Conservation (phyloP, 805 yeast species). For the Wickerhamomyces bisporus region DNA sequence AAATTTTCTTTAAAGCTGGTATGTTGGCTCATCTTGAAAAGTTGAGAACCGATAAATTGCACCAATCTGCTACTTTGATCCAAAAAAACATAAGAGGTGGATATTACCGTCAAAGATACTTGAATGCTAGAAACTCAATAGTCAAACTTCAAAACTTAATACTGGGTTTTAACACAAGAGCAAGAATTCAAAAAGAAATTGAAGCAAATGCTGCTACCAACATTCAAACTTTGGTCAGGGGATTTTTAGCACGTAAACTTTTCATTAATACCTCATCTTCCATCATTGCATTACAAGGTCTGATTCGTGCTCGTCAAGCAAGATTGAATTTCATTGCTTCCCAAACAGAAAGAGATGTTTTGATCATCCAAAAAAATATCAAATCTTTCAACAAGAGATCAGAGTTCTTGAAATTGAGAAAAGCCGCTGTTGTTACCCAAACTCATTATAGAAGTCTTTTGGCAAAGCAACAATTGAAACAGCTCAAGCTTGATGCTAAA, state of each 20-base stretch:
- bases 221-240: constrained; percentile 67
- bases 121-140: constrained; percentile 49
- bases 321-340: constrained; percentile 47
- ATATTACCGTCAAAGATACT: constrained; percentile 56
- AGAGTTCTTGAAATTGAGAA: constrained; percentile 38
- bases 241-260: constrained; percentile 41
- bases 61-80: constrained; percentile 72
- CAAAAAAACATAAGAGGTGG: constrained; percentile 76
- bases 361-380: constrained; percentile 64
- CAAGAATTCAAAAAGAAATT: constrained; percentile 45
- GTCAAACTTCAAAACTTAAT: constrained; percentile 51
- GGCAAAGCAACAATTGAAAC: constrained; percentile 61
- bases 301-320: constrained; percentile 44
- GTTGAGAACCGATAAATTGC: constrained; percentile 71
- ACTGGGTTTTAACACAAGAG: constrained; percentile 61
- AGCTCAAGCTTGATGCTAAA: constrained; percentile 80
- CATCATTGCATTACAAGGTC: constrained; percentile 43
- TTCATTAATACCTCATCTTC: constrained; percentile 23
- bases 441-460: constrained; percentile 68
- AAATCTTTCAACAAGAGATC: constrained; percentile 65
- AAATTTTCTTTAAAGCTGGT: constrained; percentile 95
- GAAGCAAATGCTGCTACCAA: constrained; percentile 58
- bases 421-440: constrained; percentile 68
- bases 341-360: constrained; percentile 59
- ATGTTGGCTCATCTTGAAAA: constrained; percentile 90